Conservation (phyloP, 306 rosid genomes). For the Lathyrus aphaca region DNA sequence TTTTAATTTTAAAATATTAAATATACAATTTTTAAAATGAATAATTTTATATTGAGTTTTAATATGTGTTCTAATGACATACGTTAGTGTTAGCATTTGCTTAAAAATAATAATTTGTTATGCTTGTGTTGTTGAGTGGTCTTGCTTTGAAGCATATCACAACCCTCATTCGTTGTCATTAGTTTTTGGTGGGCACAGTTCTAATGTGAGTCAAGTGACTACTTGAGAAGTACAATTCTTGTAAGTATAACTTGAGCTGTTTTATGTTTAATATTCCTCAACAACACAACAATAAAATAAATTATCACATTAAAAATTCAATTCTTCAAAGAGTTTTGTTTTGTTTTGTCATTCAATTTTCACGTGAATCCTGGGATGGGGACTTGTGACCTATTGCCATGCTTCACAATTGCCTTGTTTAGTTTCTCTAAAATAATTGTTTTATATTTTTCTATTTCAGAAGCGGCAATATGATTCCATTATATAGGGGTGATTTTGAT, state of each 20-base stretch:
- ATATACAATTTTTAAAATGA: too few relatives aligned
- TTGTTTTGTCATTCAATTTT: not conserved
- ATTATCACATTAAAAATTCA: conserved; percentile 2
- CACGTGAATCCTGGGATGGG: conserved; percentile 6
- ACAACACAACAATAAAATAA: too few relatives aligned
- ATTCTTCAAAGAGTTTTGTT: not conserved
- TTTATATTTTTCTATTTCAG: not conserved
- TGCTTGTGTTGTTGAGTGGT: conserved; percentile 1
- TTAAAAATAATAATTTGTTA: not conserved
- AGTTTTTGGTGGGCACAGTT: not conserved
- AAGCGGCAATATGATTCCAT: too few relatives aligned
- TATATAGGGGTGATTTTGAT: too few relatives aligned
- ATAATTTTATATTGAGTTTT: too few relatives aligned
- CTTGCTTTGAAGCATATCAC: conserved; percentile 27
- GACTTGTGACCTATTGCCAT: not conserved
- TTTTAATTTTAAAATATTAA: too few relatives aligned
- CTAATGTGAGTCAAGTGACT: conserved; percentile 1
- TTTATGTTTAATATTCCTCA: conserved; percentile 21
- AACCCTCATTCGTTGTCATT: not conserved
- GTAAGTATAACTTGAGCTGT: conserved; percentile 25
- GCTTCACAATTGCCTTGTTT: not conserved
- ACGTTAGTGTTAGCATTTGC: too few relatives aligned
- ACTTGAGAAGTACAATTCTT: conserved; percentile 42
- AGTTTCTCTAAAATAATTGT: not conserved
- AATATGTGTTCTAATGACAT: too few relatives aligned